Conservation (phyloP, 2,329 filamentous ascomycete genomes). For the Ampelomyces quisqualis region DNA sequence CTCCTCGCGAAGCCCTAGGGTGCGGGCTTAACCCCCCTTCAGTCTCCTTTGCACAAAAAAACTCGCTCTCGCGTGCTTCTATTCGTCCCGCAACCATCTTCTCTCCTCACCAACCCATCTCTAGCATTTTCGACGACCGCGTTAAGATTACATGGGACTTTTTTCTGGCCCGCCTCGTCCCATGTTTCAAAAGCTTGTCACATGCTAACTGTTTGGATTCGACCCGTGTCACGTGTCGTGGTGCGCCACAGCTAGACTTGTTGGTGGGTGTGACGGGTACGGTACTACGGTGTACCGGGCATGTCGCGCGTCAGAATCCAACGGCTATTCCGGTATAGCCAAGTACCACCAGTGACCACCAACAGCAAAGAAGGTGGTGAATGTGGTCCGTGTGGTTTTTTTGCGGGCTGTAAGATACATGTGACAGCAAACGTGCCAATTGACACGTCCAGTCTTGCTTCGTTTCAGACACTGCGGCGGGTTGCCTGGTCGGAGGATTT, state of each 20-base stretch:
- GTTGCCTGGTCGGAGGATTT: too few species aligned
- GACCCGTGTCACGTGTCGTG: neutral
- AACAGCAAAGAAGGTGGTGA: neutral
- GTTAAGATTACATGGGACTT: too few species aligned
- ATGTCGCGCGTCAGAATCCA: neutral
- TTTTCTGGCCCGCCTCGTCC: neutral
- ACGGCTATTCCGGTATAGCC: conserved; percentile 8
- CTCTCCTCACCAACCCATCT: too few species aligned
- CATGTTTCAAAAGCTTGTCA: too few species aligned
- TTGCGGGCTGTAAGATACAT: too few species aligned
- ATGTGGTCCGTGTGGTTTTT: too few species aligned
- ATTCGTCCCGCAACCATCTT: conserved; percentile 1
- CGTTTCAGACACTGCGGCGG: too few species aligned
- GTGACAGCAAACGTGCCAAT: neutral
- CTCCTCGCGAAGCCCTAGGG: neutral
- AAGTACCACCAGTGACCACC: neutral
- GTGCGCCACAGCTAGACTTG: conserved; percentile 4
- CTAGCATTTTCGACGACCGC: too few species aligned
- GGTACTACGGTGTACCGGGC: too few species aligned
- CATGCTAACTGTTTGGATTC: too few species aligned
- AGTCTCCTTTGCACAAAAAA: conserved; percentile 1
- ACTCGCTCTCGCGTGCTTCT: neutral
- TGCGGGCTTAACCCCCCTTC: neutral
- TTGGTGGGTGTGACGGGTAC: conserved; percentile 4
- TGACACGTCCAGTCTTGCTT: too few species aligned